Evolutionary conservation across 441 rosid species (phyloP).

Genomic region (Erodium trifolium): DNA sequence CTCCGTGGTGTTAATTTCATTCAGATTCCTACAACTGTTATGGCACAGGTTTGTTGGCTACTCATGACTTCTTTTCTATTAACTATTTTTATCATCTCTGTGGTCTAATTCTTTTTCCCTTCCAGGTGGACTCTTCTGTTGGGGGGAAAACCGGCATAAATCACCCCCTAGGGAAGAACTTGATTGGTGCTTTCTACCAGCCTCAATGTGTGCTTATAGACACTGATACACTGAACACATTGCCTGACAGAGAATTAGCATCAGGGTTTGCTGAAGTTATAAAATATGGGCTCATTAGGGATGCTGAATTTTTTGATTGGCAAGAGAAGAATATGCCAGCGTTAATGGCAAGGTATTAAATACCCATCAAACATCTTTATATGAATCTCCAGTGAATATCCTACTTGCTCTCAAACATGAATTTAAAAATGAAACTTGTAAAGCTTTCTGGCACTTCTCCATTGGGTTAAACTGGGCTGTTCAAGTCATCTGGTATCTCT

Average conservation of each 20-base stretch:
- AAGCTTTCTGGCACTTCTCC: neutral
- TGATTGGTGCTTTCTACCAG: constrained; percentile 97
- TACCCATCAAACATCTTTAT: constrained; percentile 3
- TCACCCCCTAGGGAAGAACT: constrained; percentile 83
- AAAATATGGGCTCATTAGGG: constrained; percentile 90
- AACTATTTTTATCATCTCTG: neutral
- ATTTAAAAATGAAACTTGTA: neutral
- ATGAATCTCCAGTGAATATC: neutral
- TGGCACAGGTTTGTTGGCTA: constrained; percentile 65
- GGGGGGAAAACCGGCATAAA: constrained; percentile 97
- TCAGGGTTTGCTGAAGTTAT: constrained; percentile 90
- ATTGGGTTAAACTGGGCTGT: neutral
- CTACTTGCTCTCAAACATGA: constrained; percentile 5
- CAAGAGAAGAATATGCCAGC: constrained; percentile 76
- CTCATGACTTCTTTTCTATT: constrained; percentile 3
- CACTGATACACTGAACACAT: constrained; percentile 75
- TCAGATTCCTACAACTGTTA: constrained; percentile 94
- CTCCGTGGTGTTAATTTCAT: constrained; percentile 95
- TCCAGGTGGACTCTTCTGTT: constrained; percentile 92
- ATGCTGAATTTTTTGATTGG: constrained; percentile 89
- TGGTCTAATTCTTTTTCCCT: neutral
- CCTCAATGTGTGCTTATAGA: constrained; percentile 80
- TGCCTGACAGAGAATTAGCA: constrained; percentile 88
- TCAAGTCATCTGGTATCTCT: neutral
- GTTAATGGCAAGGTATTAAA: constrained; percentile 69